Evolutionary conservation across 495 filamentous ascomycete genomes (phyloP).

Genomic region (Copromyces sp.): DNA sequence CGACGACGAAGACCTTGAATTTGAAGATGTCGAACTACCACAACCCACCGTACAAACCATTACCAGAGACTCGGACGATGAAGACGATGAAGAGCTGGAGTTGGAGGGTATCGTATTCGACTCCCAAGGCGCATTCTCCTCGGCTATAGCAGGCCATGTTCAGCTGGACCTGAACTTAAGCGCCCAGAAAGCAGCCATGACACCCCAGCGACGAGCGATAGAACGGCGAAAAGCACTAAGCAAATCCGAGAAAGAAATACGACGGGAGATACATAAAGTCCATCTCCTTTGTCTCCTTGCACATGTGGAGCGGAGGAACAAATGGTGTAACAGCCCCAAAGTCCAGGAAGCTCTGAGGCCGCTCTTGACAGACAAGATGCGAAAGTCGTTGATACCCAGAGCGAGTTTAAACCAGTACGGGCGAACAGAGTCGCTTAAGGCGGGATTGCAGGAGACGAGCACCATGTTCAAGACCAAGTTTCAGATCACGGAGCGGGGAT

Average conservation of each 20-base stretch:
- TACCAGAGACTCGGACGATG: slow-evolving; percentile 19
- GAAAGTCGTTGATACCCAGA: slow-evolving; percentile 54
- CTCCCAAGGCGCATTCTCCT: slow-evolving; percentile 3
- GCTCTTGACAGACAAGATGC: slow-evolving; percentile 49
- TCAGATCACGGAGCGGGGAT: slow-evolving; percentile 56
- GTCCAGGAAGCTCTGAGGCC: slow-evolving; percentile 51
- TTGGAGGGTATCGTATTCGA: slow-evolving; percentile 30
- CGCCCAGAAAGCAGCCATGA: slow-evolving; percentile 30
- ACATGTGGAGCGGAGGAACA: slow-evolving; percentile 65
- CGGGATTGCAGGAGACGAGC: slow-evolving; percentile 60
- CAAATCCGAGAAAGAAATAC: slow-evolving; percentile 56
- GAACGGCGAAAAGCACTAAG: slow-evolving; percentile 53
- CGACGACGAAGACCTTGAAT: slow-evolving; percentile 14
- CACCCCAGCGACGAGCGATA: slow-evolving; percentile 12
- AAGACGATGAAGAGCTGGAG: slow-evolving; percentile 23
- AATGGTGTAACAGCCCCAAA: slow-evolving; percentile 75
- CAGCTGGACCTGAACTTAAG: slow-evolving; percentile 50
- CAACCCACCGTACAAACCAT: slow-evolving; percentile 20
- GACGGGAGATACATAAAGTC: slow-evolving; percentile 73
- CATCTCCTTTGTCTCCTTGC: slow-evolving; percentile 74
- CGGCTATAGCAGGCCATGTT: slow-evolving; percentile 27
- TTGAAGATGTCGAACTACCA: slow-evolving; percentile 28
- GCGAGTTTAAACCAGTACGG: slow-evolving; percentile 56
- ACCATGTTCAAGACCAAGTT: slow-evolving; percentile 60
- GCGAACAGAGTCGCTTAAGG: slow-evolving; percentile 60